Evolutionary conservation across 176 grass and related monocot genomes (phyloP).

Genomic region (Musa beccarii): DNA sequence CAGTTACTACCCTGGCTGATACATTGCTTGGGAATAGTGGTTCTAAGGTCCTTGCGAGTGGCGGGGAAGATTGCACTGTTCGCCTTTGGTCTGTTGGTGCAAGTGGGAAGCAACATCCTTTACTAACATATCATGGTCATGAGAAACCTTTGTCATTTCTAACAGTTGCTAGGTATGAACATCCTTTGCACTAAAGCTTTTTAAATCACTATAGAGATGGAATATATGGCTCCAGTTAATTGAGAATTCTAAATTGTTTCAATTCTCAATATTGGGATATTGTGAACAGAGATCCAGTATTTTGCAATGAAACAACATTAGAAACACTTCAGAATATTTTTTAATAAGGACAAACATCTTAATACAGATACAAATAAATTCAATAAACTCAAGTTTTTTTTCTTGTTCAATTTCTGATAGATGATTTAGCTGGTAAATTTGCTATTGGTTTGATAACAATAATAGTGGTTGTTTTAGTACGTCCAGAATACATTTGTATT

Average conservation of each 20-base stretch:
- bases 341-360: background rate
- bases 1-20: conserved; percentile 61
- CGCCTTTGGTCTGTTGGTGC: conserved; percentile 67
- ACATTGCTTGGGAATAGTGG: conserved; percentile 59
- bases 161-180: conserved; percentile 59
- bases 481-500: no score
- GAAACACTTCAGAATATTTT: no score
- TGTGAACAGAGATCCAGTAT: no score
- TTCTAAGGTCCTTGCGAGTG: conserved; percentile 75
- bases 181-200: background rate
- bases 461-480: no score
- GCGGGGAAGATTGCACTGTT: conserved; percentile 81
- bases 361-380: background rate
- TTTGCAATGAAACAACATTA: no score
- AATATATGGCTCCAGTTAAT: no score
- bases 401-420: no score
- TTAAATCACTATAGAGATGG: no score
- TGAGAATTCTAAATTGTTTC: no score
- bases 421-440: no score
- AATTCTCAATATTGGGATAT: no score
- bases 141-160: conserved; percentile 66
- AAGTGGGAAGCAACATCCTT: conserved; percentile 48
- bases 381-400: background rate
- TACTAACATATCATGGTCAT: conserved; percentile 74
- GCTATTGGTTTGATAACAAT: no score